Evolutionary conservation across 495 filamentous ascomycete species (phyloP).

Genomic region (Xylaria cubensis): DNA sequence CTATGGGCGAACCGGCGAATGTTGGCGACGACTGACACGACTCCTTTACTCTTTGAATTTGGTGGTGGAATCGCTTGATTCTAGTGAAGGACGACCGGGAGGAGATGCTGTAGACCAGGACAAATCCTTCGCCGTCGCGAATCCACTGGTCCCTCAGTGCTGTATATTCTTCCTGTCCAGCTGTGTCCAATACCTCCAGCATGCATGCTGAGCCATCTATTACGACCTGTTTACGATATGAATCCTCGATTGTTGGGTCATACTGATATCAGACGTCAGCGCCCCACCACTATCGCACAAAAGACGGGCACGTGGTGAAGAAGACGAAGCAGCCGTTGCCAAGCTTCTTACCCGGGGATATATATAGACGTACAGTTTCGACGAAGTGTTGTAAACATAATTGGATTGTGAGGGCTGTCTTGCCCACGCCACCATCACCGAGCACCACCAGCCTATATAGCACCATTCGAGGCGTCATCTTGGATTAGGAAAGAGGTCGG

Average conservation of each 20-base stretch:
- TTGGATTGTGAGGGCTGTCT: constrained; percentile 98
- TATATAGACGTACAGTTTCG: constrained; percentile 58
- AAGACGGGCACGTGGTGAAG: constrained; percentile 5
- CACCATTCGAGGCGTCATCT: constrained; percentile 82
- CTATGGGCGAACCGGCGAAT: constrained; percentile 65
- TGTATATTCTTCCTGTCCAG: constrained; percentile 99
- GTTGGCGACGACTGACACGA: constrained; percentile 83
- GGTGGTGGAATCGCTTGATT: constrained; percentile 93
- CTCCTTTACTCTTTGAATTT: constrained; percentile 97
- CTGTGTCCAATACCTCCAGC: constrained; percentile 97
- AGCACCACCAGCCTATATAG: constrained; percentile 98
- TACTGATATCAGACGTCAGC: constrained; percentile 59
- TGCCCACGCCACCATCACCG: constrained; percentile 79
- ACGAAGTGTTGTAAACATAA: constrained; percentile 71
- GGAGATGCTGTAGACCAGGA: constrained; percentile 97
- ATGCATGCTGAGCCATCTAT: constrained; percentile 97
- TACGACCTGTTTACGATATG: constrained; percentile 97
- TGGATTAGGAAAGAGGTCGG: constrained; percentile 34
- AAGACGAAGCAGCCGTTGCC: constrained; percentile 4
- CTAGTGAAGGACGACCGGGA: constrained; percentile 92
- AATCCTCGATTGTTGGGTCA: constrained; percentile 96
- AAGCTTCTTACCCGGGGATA: constrained; percentile 6
- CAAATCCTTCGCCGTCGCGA: constrained; percentile 94
- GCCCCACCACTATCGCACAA: neutral
- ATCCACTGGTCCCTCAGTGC: constrained; percentile 98